A percentile compares a stretch with the other conserved stretches of the same genome.
Evolutionary conservation across 495 filamentous ascomycete species (phyloP).

Genomic region (Hypoxylon trugodes): DNA sequence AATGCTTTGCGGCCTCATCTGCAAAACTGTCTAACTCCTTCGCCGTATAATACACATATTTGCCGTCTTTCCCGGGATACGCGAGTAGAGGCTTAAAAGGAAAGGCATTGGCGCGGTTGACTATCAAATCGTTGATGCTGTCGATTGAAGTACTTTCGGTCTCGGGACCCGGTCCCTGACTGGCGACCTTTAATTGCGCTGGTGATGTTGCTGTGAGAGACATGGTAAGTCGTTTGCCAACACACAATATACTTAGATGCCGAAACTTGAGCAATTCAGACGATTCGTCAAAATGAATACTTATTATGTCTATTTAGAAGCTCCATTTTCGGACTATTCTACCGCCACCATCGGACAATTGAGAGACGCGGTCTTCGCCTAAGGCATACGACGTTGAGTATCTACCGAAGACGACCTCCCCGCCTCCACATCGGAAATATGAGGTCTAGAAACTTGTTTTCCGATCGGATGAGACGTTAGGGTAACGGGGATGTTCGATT

Average conservation of each 20-base stretch:
- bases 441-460: neutral
- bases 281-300: neutral
- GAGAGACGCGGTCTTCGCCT: neutral
- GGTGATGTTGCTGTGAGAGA: conserved; percentile 19
- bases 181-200: neutral
- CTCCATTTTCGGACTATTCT: neutral
- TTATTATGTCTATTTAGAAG: neutral
- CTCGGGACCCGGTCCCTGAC: neutral
- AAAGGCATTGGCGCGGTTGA: conserved; percentile 35
- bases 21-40: conserved; percentile 47
- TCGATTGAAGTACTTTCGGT: conserved; percentile 14
- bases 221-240: neutral
- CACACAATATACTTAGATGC: neutral
- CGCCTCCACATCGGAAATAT: conserved; percentile 10
- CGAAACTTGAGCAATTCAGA: neutral
- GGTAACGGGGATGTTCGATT: neutral
- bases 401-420: conserved; percentile 7
- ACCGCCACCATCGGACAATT: neutral
- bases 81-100: conserved; percentile 44
- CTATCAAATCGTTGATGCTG: conserved; percentile 44
- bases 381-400: conserved; percentile 6
- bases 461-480: neutral
- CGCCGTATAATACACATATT: conserved; percentile 50
- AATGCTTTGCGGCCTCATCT: conserved; percentile 43
- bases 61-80: conserved; percentile 41